These are phyloP conservation scores for Stagonosporopsis cucurbitacearum DNA, from an alignment of 2,329 filamentous ascomycete species.

Conservation along the genomic window DNA sequence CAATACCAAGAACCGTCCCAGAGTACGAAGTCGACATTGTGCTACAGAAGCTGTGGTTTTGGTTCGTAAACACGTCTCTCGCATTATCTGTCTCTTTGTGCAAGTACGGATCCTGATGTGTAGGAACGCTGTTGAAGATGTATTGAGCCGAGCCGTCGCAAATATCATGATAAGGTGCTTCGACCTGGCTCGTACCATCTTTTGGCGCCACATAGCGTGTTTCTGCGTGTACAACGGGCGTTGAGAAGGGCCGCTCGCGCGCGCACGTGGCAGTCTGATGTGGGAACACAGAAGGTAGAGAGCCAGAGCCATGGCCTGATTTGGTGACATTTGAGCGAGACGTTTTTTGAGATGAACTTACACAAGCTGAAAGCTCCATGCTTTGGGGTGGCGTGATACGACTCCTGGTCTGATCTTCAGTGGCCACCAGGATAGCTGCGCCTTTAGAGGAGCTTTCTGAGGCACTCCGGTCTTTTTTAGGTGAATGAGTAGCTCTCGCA, in stretches of 20 bases:
- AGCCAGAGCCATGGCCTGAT: constrained; percentile 4
- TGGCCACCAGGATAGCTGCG: neutral
- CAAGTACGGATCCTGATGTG: constrained; percentile 30
- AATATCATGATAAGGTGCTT: constrained; percentile 24
- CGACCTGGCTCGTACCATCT: constrained; percentile 18
- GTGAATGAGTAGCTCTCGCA: neutral
- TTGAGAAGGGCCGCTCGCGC: constrained; percentile 24
- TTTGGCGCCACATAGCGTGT: constrained; percentile 30
- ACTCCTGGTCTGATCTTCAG: constrained; percentile 22
- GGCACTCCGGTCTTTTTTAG: neutral
- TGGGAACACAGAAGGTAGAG: constrained; percentile 19
- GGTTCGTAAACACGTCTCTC: constrained; percentile 25
- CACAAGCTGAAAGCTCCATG: constrained; percentile 16
- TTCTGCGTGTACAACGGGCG: constrained; percentile 26
- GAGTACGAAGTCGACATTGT: constrained; percentile 46
- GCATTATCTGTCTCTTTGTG: constrained; percentile 23
- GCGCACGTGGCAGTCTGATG: constrained; percentile 20
- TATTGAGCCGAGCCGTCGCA: constrained; percentile 31
- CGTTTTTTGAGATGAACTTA: constrained; percentile 3
- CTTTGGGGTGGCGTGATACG: constrained; percentile 11
- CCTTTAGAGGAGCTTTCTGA: constrained; percentile 6
- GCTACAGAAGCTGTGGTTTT: constrained; percentile 44
- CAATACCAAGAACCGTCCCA: constrained; percentile 43
- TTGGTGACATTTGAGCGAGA: constrained; percentile 5
- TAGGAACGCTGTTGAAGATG: constrained; percentile 32